Percentiles rank a stretch among this genome's conserved stretches.
These are phyloP conservation scores for Leccinum griseonigrum DNA, from an alignment of 1,284 basidiomycete genomes.

Conservation along the genomic window DNA sequence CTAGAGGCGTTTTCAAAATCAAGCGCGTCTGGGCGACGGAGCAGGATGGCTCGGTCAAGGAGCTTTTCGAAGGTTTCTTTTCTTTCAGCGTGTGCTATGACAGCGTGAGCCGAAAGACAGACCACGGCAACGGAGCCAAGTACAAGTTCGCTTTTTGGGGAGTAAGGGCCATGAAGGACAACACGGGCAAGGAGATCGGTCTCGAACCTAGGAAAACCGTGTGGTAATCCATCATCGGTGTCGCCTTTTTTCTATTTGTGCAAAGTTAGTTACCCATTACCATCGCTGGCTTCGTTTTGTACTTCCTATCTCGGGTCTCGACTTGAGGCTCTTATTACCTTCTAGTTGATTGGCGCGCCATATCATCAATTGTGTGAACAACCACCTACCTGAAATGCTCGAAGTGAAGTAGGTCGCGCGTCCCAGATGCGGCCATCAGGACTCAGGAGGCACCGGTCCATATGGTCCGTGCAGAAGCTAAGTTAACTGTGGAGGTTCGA, in stretches of 20 bases:
- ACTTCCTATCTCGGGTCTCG: neutral
- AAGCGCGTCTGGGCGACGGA: slow-evolving; percentile 31
- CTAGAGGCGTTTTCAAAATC: slow-evolving; percentile 36
- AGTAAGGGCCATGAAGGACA: slow-evolving; percentile 36
- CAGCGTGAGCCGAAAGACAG: slow-evolving; percentile 34
- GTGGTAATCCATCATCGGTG: neutral
- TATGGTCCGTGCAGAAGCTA: neutral
- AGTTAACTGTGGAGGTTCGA: neutral
- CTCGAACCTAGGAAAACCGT: slow-evolving; percentile 20
- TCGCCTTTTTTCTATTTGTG: slow-evolving; percentile 13
- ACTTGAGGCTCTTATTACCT: neutral
- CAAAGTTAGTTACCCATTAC: neutral
- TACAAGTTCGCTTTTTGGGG: slow-evolving; percentile 38
- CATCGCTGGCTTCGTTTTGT: slow-evolving; percentile 1
- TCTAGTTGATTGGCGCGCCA: neutral
- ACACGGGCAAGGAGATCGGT: slow-evolving; percentile 34
- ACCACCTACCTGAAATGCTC: neutral
- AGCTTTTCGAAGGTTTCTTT: slow-evolving; percentile 39
- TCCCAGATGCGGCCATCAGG: neutral
- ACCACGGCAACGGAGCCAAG: slow-evolving; percentile 32
- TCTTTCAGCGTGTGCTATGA: slow-evolving; percentile 36
- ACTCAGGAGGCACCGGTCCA: neutral
- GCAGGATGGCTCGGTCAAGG: slow-evolving; percentile 19
- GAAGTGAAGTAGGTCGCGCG: neutral
- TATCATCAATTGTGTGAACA: neutral